Evolutionary conservation across 1,284 basidiomycete genomes (phyloP).

Genomic region (Gomphus bonarii): DNA sequence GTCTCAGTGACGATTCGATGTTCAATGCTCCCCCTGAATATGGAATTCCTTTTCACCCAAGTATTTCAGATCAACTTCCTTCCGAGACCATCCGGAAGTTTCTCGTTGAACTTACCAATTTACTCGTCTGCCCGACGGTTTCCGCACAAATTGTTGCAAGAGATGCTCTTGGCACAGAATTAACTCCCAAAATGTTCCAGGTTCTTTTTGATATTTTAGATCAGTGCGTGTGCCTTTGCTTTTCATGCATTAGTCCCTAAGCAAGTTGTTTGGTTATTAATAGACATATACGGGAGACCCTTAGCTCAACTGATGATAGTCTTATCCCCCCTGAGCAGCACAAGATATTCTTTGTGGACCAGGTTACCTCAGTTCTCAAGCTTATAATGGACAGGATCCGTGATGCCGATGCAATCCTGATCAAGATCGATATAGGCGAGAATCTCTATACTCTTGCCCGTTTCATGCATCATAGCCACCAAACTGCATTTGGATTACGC

Average conservation of each 20-base stretch:
- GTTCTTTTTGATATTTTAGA: conserved; percentile 64
- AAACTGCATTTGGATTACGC: conserved; percentile 44
- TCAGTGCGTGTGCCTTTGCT: conserved; percentile 33
- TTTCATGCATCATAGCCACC: conserved; percentile 50
- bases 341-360: conserved; percentile 9
- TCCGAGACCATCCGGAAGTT: conserved; percentile 50
- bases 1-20: conserved; percentile 2
- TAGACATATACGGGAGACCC: neutral
- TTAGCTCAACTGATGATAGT: neutral
- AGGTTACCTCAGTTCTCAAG: conserved; percentile 59
- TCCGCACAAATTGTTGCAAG: conserved; percentile 66
- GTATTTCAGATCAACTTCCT: conserved; percentile 50
- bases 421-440: conserved; percentile 61
- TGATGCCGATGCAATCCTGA: conserved; percentile 43
- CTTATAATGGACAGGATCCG: conserved; percentile 68
- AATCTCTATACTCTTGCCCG: conserved; percentile 53
- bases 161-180: conserved; percentile 72
- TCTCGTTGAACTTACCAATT: conserved; percentile 59
- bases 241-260: neutral
- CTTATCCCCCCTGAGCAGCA: neutral
- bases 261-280: neutral
- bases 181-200: conserved; percentile 59
- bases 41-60: conserved; percentile 31
- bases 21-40: conserved; percentile 5
- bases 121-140: conserved; percentile 52